Base-by-base conservation (phyloP, 768 basidiomycete species). In the Clavaria fumosa region DNA sequence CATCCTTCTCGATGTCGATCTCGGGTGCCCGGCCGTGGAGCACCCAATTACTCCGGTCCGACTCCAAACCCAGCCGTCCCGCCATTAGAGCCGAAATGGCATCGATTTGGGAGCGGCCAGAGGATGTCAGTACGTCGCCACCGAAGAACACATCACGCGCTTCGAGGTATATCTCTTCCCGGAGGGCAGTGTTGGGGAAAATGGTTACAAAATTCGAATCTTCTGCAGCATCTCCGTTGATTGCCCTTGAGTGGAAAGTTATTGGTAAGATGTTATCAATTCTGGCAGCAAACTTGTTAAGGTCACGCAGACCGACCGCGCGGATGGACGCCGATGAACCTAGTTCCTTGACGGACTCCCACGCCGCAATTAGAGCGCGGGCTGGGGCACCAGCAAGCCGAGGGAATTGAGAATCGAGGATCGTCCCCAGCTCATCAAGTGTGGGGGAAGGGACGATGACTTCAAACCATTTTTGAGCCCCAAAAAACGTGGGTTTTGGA, bases 141-240 rank as follows among this genome's bases (percentile, higher is more conserved):
- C 86, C 85, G 45, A 95, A 86, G 60, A 99, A 96, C 17, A 93
- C 72, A 52, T 97, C 95, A 14, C 80, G 68, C 0, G 85, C 84
- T 50, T 90, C 84, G 28, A 86, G 62, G 48, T 78, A 90, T 21
- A 96, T 73, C 37, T 90, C 86, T 54, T 97, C 91, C 28, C 89
- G 75, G 2, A 91, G 51, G 0, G 68, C 57, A 3, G 79, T 73
- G 50, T 88, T 85, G 3, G 78, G 61, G 47, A 88, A 74, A 31
- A 78, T 48, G 10, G 56, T 48, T 7, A 60, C 51, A 5, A 77
- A 51, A 2, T 60, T 50, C 5, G 44, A 40, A 6, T 47, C 44
- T 6, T 41, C 28, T 2, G 55, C 55, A 15, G 40, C 42, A 35
- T 60, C 57, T 5, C 43, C 15, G 37, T 54, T 53, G 15, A 66